Evolutionary conservation across 495 filamentous ascomycete species (phyloP).

Genomic region (Aspergillus nidulans): DNA sequence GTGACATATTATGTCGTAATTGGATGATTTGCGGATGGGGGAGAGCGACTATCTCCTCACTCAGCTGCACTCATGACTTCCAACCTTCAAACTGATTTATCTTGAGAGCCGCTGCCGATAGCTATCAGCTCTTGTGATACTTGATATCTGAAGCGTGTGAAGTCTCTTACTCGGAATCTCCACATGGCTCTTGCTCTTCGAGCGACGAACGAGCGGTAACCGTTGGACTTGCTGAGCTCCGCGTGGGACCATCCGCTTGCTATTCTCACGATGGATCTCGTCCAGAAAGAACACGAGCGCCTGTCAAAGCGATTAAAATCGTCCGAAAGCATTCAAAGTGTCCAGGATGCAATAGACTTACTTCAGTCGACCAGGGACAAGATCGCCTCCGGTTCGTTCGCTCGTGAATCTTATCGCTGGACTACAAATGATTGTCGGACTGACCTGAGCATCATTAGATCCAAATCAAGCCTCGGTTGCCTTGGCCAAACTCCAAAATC

Average conservation of each 20-base stretch:
- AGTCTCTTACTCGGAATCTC: neutral
- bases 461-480: constrained; percentile 63
- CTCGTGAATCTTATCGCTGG: neutral
- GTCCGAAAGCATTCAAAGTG: constrained; percentile 62
- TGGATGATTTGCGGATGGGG: neutral
- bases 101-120: neutral
- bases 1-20: constrained; percentile 4
- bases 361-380: constrained; percentile 66
- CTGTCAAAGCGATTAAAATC: constrained; percentile 68
- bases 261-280: constrained; percentile 56
- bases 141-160: neutral
- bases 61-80: constrained; percentile 1
- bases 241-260: constrained; percentile 5
- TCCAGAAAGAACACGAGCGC: constrained; percentile 68
- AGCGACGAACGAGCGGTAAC: constrained; percentile 24
- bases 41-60: neutral
- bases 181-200: constrained; percentile 17
- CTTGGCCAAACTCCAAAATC: constrained; percentile 78
- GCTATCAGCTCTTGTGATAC: neutral
- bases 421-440: constrained; percentile 5
- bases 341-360: constrained; percentile 74
- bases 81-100: neutral
- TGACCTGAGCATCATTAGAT: constrained; percentile 43
- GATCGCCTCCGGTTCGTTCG: constrained; percentile 57
- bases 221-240: constrained; percentile 14